Conservation (phyloP, 257 asterid genomes). For the Anisodus tanguticus region DNA sequence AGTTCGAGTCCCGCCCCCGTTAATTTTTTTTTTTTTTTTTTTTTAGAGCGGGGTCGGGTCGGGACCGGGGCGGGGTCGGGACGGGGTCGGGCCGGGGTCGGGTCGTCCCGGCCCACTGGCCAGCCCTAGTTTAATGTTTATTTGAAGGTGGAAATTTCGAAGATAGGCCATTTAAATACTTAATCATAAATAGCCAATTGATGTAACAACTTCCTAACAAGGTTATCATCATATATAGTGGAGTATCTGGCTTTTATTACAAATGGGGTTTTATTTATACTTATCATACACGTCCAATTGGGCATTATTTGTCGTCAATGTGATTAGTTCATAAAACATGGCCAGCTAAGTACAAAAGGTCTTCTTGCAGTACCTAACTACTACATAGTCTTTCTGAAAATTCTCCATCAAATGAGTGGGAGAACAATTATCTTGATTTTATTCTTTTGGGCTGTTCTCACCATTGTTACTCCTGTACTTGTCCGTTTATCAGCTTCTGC, state of each 20-base stretch:
- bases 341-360: slow-evolving; percentile 61
- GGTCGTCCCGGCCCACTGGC: too few relatives aligned
- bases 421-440: slow-evolving; percentile 65
- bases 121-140: background rate
- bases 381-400: slow-evolving; percentile 33
- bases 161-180: slow-evolving; percentile 38
- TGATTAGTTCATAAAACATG: slow-evolving; percentile 44
- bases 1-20: too few relatives aligned
- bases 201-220: slow-evolving; percentile 62
- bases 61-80: too few relatives aligned
- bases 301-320: slow-evolving; percentile 20
- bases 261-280: background rate
- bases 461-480: slow-evolving; percentile 70
- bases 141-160: background rate
- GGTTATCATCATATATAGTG: slow-evolving; percentile 19
- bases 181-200: slow-evolving; percentile 38
- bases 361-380: slow-evolving; percentile 25
- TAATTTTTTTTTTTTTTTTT: too few relatives aligned
- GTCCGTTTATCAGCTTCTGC: slow-evolving; percentile 69
- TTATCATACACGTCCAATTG: background rate
- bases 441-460: slow-evolving; percentile 74
- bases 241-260: slow-evolving; percentile 37
- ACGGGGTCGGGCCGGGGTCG: too few relatives aligned
- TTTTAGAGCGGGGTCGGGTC: too few relatives aligned
- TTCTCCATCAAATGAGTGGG: slow-evolving; percentile 56